phyloP scores from a whole-genome alignment of 345 rosid genomes.

The Aegle marmelos region DNA sequence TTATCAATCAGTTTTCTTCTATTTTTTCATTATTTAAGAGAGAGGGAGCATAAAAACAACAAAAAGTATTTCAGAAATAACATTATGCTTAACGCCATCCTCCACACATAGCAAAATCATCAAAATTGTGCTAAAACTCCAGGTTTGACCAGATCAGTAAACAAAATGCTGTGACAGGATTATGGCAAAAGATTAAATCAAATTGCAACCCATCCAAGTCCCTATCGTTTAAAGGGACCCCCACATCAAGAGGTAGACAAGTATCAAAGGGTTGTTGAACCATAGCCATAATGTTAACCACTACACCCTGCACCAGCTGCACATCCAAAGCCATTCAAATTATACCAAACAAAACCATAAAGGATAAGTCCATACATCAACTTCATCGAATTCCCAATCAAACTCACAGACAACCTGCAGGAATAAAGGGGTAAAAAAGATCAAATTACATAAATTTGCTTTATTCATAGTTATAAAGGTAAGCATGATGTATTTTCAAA shows the following conservation, averaged over 20 bases:
- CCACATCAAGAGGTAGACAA: not conserved
- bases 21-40: not conserved
- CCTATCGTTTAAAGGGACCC: not conserved
- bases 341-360: not conserved
- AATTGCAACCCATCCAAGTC: not conserved
- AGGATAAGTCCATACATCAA: constrained; percentile 55
- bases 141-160: not conserved
- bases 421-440: constrained; percentile 9
- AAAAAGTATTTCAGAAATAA: not conserved
- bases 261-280: not conserved
- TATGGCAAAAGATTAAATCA: not conserved
- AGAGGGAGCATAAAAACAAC: not conserved
- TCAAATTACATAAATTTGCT: constrained; percentile 13
- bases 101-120: not conserved
- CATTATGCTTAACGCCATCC: not conserved
- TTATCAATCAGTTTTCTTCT: not conserved
- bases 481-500: not conserved
- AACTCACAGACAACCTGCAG: constrained; percentile 89
- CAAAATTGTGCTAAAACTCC: not conserved
- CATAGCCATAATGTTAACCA: not conserved
- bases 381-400: constrained; percentile 91
- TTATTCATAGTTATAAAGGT: not conserved
- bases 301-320: not conserved
- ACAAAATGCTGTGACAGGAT: not conserved
- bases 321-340: not conserved